Evolutionary conservation across 352 stramenopile species (phyloP), one percentile per base, ranked within the genome.

Genomic region (Bremia lactucae): DNA sequence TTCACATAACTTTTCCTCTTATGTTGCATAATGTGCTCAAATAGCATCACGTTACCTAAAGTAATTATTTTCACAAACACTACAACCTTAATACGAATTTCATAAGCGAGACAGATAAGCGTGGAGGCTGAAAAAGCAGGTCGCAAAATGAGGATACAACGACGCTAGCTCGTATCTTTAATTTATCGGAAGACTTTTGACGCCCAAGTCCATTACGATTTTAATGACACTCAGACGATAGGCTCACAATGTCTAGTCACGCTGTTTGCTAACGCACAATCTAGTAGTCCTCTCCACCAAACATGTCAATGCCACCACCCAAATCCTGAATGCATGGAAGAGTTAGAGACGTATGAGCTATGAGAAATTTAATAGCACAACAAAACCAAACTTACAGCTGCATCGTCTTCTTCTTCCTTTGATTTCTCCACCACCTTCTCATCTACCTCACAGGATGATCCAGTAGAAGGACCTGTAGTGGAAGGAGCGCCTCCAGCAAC

Each of bases 281-380:
- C 69, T 81, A 81, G 62, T 80, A 83, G 67, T 83, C 70, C 33
- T 59, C 62, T 40, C 56, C 52, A 49, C 69, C 69, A 59, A 82
- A 82, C 69, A 82, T 82, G 52, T 82, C 70, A 67, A 83, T 83
- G 54, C 62, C 70, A 46, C 61, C 67, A 44, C 67, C 70, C n/a
- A 83, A 33, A 61, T 83, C 70, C 56, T 72, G 50, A 28, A 47
- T 47, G 19, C 16, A 38, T 34, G 6, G 42, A 24, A 44, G 23
- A 26, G n/a, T n/a, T n/a, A n/a, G n/a, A n/a, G n/a, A n/a, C n/a
- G n/a, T n/a, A n/a, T n/a, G n/a, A n/a, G n/a, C n/a, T n/a, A n/a
- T n/a, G n/a, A n/a, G n/a, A n/a, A n/a, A n/a, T n/a, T 16, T 22
- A 1, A 38, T 7, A 38, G 16, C 16, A 11, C 14, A 3, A 8